A percentile compares a stretch with the other conserved stretches of the same genome.
Evolutionary conservation across 2,329 filamentous ascomycete genomes (phyloP).

Genomic region (Talaromyces sp.): DNA sequence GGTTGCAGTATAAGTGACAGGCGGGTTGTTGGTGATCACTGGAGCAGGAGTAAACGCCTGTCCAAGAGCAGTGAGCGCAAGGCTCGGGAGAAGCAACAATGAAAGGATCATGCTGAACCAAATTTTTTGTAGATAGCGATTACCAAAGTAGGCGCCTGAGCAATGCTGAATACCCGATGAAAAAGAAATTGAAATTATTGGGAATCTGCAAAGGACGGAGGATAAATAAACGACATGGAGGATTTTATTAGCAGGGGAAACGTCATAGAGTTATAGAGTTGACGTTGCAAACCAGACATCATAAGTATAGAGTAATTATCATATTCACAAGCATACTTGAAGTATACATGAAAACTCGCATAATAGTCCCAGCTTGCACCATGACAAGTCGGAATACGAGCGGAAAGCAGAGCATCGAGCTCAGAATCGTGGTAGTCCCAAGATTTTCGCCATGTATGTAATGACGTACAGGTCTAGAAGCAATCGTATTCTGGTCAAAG

Average conservation of each 20-base stretch:
- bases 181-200: background rate
- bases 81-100: conserved; percentile 19
- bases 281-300: background rate
- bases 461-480: no score
- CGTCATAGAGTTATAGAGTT: background rate
- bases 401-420: background rate
- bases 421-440: background rate
- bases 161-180: background rate
- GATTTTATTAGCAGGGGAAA: background rate
- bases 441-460: background rate
- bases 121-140: background rate
- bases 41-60: conserved; percentile 48
- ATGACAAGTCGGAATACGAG: background rate
- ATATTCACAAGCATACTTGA: background rate
- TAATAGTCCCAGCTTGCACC: background rate
- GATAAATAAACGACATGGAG: background rate
- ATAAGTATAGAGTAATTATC: background rate
- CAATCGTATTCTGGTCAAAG: background rate
- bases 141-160: no score
- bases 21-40: conserved; percentile 55
- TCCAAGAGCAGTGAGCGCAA: conserved; percentile 23
- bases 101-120: conserved; percentile 2
- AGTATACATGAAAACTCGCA: background rate
- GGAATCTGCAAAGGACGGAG: background rate
- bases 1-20: conserved; percentile 53